Evolutionary conservation across 169 alveolate genomes (phyloP).

Genomic region (Cryptosporidium viatorum): DNA sequence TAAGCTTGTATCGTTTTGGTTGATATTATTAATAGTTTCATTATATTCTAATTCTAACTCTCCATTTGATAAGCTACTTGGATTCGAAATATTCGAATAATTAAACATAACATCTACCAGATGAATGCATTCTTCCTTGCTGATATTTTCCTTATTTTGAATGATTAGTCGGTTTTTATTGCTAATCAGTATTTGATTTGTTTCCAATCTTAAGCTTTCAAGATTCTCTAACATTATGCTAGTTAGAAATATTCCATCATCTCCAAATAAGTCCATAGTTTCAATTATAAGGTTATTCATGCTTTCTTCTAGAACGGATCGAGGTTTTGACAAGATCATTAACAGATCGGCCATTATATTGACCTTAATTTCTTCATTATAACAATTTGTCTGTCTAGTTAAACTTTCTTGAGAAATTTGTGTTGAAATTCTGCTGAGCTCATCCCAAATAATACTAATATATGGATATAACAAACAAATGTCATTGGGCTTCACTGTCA

Average conservation of each 20-base stretch:
- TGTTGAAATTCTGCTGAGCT: neutral
- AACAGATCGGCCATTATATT: conserved; percentile 28
- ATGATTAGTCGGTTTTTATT: neutral
- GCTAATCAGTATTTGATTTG: neutral
- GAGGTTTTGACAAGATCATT: neutral
- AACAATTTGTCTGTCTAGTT: neutral
- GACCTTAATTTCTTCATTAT: conserved; percentile 9
- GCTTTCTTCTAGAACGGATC: neutral
- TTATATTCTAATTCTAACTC: neutral
- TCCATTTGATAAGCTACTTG: neutral
- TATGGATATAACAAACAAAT: neutral
- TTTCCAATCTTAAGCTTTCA: neutral
- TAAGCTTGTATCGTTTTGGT: neutral
- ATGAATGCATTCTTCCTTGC: neutral
- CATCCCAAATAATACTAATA: neutral
- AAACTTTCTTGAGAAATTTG: conserved; percentile 2
- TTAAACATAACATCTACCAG: neutral
- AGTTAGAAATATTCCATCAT: conserved; percentile 3
- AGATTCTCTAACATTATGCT: conserved; percentile 33
- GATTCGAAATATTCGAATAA: neutral
- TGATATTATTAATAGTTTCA: neutral
- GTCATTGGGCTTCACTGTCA: neutral
- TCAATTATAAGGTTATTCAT: conserved; percentile 27
- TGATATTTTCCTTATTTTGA: neutral
- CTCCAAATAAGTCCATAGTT: conserved; percentile 52